Evolutionary conservation across 371 early-diverging fungal species (phyloP).

Genomic region (Mucor lusitanicus): DNA sequence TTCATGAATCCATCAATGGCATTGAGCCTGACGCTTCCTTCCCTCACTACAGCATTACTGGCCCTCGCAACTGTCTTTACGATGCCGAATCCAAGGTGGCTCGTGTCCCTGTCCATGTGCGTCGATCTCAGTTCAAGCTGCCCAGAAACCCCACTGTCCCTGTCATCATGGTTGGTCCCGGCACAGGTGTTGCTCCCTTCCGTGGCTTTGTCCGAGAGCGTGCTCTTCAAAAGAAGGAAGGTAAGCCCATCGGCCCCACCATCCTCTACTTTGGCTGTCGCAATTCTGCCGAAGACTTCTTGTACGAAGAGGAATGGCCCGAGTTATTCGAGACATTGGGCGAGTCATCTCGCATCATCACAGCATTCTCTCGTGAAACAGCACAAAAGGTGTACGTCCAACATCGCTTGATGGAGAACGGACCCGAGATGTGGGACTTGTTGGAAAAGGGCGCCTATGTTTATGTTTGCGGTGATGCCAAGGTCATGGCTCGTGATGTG

Average conservation of each 20-base stretch:
- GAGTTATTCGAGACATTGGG: slow-evolving; percentile 61
- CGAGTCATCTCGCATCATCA: slow-evolving; percentile 63
- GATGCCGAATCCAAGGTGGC: slow-evolving; percentile 20
- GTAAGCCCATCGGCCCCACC: slow-evolving; percentile 75
- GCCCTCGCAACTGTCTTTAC: slow-evolving; percentile 39
- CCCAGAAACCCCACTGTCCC: slow-evolving; percentile 80
- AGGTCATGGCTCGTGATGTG: slow-evolving; percentile 95
- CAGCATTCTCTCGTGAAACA: slow-evolving; percentile 88
- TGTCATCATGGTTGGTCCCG: slow-evolving; percentile 97
- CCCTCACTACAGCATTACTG: slow-evolving; percentile 38
- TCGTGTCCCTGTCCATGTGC: slow-evolving; percentile 83
- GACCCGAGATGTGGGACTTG: slow-evolving; percentile 73
- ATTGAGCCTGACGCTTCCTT: neutral
- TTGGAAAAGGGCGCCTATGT: slow-evolving; percentile 76
- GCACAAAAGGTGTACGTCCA: slow-evolving; percentile 88
- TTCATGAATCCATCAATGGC: slow-evolving; percentile 49
- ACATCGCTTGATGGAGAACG: slow-evolving; percentile 69
- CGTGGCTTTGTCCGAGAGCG: slow-evolving; percentile 94
- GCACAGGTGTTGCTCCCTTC: slow-evolving; percentile 98
- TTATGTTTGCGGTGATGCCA: slow-evolving; percentile 97
- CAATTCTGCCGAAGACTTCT: slow-evolving; percentile 76
- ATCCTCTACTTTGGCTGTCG: slow-evolving; percentile 95
- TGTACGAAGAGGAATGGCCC: slow-evolving; percentile 90
- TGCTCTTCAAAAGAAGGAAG: slow-evolving; percentile 57
- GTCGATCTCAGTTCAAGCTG: slow-evolving; percentile 85